Evolutionary conservation across 306 rosid species (phyloP), one percentile per base, ranked within the genome.

Genomic region (Gastrolobium bilobum): DNA sequence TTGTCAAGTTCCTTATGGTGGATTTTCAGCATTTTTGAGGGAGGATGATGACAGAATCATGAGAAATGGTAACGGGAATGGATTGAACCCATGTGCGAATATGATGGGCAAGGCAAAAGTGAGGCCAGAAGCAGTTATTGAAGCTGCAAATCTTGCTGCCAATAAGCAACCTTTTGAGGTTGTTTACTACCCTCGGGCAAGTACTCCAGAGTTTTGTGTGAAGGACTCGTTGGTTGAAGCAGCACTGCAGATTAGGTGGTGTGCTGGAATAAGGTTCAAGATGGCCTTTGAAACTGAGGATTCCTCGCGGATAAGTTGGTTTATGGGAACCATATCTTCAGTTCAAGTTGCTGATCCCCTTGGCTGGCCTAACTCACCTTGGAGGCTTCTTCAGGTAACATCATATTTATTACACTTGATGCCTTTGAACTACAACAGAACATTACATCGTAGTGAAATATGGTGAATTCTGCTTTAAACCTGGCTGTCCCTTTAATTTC

Each of bases 231-330:
- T 82, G 71, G 90, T 96, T 48, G 94, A 89, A 79, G 78, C 86
- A n/a, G 92, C 97, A 64, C 50, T 85, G 80, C 89, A 85, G 89
- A 88, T 88, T 81, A 86, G 93, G 73, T 93, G 99, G 99, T 84
- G 90, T 69, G 57, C 97, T 1, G 99, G 98, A 51, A 78, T 96
- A 93, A 85, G 98, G 83, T 93, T 96, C 87, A 96, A 93, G 94
- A 96, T 93, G 99, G 86, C 97, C 65, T 90, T 96, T 61, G 98
- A 96, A 83, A 90, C 98, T 0, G 96, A 96, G 78, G 99, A 96
- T 68, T 95, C 98, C 10, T 90, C 92, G 0, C 87, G 97, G 58
- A 91, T 93, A 30, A 87, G 87, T 69, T 87, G 86, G 96, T 96
- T 93, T 82, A 89, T 91, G 96, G 99, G 99, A 46, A 93, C 97